Conservation (phyloP, 2,329 filamentous ascomycete genomes). For the Xylaria arbuscula region DNA sequence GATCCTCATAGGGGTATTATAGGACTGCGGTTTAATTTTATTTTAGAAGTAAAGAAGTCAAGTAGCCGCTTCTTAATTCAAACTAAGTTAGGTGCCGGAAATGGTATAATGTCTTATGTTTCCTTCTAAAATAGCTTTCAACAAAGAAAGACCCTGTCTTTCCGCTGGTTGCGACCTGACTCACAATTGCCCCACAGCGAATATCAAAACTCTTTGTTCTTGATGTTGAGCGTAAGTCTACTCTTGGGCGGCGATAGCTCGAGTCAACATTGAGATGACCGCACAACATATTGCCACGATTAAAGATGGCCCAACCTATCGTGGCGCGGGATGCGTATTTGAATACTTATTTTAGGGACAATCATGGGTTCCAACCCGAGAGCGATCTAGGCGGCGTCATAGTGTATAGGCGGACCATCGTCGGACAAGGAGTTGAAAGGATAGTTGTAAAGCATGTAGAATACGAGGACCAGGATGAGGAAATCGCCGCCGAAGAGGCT, state of each 20-base stretch:
- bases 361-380: slow-evolving; percentile 10
- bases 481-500: neutral
- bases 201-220: neutral
- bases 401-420: slow-evolving; percentile 7
- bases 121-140: neutral
- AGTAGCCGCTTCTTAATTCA: too few species aligned
- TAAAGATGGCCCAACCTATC: slow-evolving; percentile 5
- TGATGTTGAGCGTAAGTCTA: neutral
- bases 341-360: neutral
- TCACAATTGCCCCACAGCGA: neutral
- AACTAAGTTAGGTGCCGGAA: neutral
- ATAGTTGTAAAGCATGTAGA: slow-evolving; percentile 12
- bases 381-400: neutral
- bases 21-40: too few species aligned
- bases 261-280: too few species aligned
- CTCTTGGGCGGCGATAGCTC: too few species aligned
- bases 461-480: neutral
- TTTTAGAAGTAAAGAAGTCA: too few species aligned
- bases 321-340: neutral
- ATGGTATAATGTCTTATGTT: neutral
- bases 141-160: neutral
- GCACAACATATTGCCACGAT: neutral
- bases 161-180: too few species aligned
- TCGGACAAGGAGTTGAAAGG: neutral
- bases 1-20: too few species aligned